phyloP scores from a whole-genome alignment of 2,329 filamentous ascomycete genomes.

The Pseudogymnoascus sp. region DNA sequence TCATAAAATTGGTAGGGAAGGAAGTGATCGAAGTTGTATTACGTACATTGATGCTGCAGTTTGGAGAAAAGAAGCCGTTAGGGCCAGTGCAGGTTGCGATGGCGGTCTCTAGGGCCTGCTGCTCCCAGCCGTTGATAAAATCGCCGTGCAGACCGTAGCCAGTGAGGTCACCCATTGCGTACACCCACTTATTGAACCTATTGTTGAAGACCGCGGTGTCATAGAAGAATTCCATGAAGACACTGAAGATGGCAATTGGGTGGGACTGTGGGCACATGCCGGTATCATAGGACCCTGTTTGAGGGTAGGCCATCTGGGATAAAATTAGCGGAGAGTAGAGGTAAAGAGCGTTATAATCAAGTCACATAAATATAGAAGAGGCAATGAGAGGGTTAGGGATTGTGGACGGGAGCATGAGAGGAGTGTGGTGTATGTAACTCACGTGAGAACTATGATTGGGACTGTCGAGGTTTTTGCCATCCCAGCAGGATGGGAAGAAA shows the following conservation, averaged over 20 bases:
- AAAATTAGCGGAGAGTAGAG: background rate
- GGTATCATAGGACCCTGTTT: conserved; percentile 5
- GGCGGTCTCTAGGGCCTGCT: conserved; percentile 7
- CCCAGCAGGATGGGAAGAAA: conserved; percentile 19
- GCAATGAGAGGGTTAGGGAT: background rate
- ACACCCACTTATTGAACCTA: conserved; percentile 8
- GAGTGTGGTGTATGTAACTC: background rate
- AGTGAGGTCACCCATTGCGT: conserved; percentile 13
- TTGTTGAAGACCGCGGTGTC: conserved; percentile 12
- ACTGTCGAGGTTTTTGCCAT: conserved; percentile 16
- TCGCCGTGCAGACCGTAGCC: conserved; percentile 15
- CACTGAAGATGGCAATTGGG: conserved; percentile 12
- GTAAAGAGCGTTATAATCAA: background rate
- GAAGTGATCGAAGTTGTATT: background rate
- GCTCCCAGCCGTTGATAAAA: conserved; percentile 16
- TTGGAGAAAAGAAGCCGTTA: background rate
- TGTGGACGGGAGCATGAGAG: background rate
- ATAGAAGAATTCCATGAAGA: conserved; percentile 14
- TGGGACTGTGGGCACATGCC: conserved; percentile 16
- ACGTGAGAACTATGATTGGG: conserved; percentile 16
- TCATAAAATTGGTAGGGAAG: background rate
- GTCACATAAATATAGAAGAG: too few species aligned
- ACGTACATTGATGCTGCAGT: background rate
- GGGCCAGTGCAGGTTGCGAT: conserved; percentile 12
- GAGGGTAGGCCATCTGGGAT: conserved; percentile 2